phyloP scores from a whole-genome alignment of 2,329 filamentous ascomycete species.

The Aspergillus quadricinctus region DNA sequence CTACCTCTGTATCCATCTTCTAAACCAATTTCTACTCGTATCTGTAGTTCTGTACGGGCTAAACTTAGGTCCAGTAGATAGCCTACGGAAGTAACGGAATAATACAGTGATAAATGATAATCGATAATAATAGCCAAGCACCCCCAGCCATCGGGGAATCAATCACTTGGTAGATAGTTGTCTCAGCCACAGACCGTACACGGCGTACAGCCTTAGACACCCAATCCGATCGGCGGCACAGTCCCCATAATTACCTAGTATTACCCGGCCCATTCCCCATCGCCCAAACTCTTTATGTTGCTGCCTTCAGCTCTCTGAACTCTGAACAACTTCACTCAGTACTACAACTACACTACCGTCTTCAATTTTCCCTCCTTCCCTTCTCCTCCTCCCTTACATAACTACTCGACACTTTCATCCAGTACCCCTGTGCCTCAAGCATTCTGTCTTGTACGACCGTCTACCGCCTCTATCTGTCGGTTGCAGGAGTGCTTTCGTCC shows the following conservation, averaged over 20 bases:
- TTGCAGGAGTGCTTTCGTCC: not conserved
- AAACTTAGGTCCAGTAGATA: too few relatives aligned
- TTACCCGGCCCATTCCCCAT: conserved; percentile 9
- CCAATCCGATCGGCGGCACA: conserved; percentile 8
- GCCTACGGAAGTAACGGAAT: too few relatives aligned
- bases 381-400: conserved; percentile 9
- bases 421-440: not conserved
- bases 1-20: not conserved
- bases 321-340: not conserved
- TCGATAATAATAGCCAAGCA: conserved; percentile 7
- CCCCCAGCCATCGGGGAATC: not conserved
- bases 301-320: conserved; percentile 13
- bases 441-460: not conserved
- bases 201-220: not conserved
- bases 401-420: not conserved
- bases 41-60: too few relatives aligned
- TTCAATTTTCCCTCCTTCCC: not conserved
- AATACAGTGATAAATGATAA: not conserved
- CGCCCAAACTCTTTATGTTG: conserved; percentile 18
- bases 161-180: too few relatives aligned
- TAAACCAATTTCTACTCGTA: not conserved
- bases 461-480: not conserved
- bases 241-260: conserved; percentile 10
- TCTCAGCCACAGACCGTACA: conserved; percentile 15
- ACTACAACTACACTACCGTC: conserved; percentile 8